Conservation (phyloP, 352 stramenopile species). For the Phytopythium sindhum region DNA sequence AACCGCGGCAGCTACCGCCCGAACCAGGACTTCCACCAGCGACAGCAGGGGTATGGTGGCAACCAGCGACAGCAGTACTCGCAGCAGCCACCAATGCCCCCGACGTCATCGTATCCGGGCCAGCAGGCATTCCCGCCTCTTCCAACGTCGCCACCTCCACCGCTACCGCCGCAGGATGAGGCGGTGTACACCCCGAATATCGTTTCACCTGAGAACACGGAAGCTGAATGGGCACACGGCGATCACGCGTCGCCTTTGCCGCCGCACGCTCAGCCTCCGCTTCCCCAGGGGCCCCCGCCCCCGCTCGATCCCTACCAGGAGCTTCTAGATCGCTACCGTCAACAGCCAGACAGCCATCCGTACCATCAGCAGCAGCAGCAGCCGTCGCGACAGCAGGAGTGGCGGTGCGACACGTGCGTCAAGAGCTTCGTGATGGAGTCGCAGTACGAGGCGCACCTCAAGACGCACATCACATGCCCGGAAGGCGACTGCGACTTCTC, state of each 20-base stretch:
- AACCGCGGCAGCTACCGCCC: not conserved
- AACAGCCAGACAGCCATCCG: slow-evolving; percentile 4
- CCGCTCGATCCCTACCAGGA: slow-evolving; percentile 19
- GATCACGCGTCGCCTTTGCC: slow-evolving; percentile 11
- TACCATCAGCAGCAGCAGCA: slow-evolving; percentile 9
- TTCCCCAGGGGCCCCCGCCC: slow-evolving; percentile 14
- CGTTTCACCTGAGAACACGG: slow-evolving; percentile 1
- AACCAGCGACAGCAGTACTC: slow-evolving; percentile 11
- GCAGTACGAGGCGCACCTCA: slow-evolving; percentile 66
- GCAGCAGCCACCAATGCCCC: not conserved
- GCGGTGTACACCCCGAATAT: slow-evolving; percentile 2
- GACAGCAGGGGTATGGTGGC: not conserved
- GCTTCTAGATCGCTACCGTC: slow-evolving; percentile 2
- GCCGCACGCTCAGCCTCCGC: slow-evolving; percentile 15
- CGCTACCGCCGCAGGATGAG: not conserved
- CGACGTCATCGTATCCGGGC: slow-evolving; percentile 8
- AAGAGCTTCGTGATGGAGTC: slow-evolving; percentile 72
- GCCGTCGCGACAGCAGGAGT: slow-evolving; percentile 15
- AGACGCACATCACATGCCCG: slow-evolving; percentile 66
- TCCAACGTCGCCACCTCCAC: not conserved
- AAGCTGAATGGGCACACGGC: slow-evolving; percentile 5
- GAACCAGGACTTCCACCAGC: slow-evolving; percentile 4
- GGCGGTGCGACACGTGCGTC: slow-evolving; percentile 61
- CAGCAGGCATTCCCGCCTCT: slow-evolving; percentile 8
- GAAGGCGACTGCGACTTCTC: slow-evolving; percentile 58